These are phyloP conservation scores for Alternaria viburni DNA, from an alignment of 2,329 filamentous ascomycete genomes.

Conservation along the genomic window DNA sequence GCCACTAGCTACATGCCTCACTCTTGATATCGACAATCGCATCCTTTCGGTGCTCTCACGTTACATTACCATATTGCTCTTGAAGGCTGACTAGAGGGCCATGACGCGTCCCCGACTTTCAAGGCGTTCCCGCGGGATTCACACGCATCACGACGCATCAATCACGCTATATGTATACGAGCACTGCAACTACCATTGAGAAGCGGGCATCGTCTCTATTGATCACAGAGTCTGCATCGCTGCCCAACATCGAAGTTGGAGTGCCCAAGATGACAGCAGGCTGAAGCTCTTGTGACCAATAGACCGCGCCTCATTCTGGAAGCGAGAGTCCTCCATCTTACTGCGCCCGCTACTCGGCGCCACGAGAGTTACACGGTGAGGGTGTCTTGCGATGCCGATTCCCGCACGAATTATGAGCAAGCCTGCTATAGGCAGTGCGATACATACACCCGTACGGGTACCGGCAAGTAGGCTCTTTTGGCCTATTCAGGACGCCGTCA, in stretches of 20 bases:
- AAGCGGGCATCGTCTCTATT: background rate
- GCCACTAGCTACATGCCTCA: background rate
- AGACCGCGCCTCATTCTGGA: slow-evolving; percentile 20
- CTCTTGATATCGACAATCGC: background rate
- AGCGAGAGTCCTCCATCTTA: slow-evolving; percentile 20
- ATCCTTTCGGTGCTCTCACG: background rate
- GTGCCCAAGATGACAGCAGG: slow-evolving; percentile 28
- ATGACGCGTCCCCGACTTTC: background rate
- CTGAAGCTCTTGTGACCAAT: slow-evolving; percentile 30
- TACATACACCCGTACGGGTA: background rate
- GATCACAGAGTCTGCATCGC: slow-evolving; percentile 12
- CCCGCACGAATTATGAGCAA: background rate
- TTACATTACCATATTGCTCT: background rate
- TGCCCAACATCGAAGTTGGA: slow-evolving; percentile 14
- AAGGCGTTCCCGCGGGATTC: background rate
- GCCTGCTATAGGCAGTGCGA: background rate
- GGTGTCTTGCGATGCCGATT: background rate
- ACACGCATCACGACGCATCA: background rate
- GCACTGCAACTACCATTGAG: background rate
- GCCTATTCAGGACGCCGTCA: slow-evolving; percentile 1
- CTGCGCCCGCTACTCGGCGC: slow-evolving; percentile 8
- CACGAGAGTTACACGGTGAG: background rate
- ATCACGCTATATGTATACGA: background rate
- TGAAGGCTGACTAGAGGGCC: background rate
- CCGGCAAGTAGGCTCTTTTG: background rate